These are phyloP conservation scores for Trichoderma koningii DNA, from an alignment of 2,329 filamentous ascomycete genomes.

Conservation along the genomic window DNA sequence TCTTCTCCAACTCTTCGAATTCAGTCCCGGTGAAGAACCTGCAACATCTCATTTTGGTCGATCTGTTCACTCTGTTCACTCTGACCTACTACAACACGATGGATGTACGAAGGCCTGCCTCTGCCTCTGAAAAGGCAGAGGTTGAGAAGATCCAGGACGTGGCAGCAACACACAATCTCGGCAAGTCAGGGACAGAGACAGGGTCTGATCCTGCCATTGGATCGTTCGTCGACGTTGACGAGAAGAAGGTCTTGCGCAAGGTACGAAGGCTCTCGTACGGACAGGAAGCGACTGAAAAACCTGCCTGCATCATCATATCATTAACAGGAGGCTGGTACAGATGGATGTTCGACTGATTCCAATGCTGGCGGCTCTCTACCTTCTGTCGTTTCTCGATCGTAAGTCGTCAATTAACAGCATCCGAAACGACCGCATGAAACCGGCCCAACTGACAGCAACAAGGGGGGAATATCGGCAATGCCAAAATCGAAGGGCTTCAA, in stretches of 20 bases:
- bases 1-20: conserved; percentile 13
- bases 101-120: background rate
- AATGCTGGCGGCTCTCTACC: conserved; percentile 67
- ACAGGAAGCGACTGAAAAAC: too few species aligned
- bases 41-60: too few species aligned
- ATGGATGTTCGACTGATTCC: conserved; percentile 58
- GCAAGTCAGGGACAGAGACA: background rate
- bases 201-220: conserved; percentile 1
- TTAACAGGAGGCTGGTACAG: conserved; percentile 35
- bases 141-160: conserved; percentile 23
- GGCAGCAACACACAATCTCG: background rate
- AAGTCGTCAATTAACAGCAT: conserved; percentile 27
- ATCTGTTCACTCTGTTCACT: too few species aligned
- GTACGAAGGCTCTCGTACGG: conserved; percentile 33
- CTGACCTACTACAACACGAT: background rate
- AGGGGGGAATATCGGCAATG: conserved; percentile 65
- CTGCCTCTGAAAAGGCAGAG: conserved; percentile 22
- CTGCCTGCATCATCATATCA: background rate
- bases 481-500: conserved; percentile 62
- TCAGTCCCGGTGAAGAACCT: too few species aligned
- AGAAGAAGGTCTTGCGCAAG: conserved; percentile 62
- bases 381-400: conserved; percentile 69
- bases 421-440: background rate
- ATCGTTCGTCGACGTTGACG: conserved; percentile 33
- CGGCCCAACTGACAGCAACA: background rate